Conservation (phyloP, 257 asterid species). For the Ajuga chamaepitys region DNA sequence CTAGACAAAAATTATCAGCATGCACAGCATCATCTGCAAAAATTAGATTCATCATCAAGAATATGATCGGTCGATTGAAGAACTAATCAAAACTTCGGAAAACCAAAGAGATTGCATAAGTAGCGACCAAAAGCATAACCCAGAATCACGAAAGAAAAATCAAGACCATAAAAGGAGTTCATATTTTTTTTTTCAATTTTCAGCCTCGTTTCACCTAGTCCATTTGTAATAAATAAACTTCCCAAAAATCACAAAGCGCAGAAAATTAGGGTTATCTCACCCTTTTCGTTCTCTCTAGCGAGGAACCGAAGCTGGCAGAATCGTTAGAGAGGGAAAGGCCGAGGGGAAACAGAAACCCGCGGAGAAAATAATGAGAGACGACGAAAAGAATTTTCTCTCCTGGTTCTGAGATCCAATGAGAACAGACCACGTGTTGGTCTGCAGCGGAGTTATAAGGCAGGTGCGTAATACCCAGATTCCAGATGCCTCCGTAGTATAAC, state of each 20-base stretch:
- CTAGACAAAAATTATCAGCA: background rate
- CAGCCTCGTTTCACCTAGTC: background rate
- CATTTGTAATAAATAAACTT: background rate
- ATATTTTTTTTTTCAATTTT: background rate
- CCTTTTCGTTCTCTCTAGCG: background rate
- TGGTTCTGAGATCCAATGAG: background rate
- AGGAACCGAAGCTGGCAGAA: background rate
- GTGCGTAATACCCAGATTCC: background rate
- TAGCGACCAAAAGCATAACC: background rate
- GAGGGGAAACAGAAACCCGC: background rate
- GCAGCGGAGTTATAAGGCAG: background rate
- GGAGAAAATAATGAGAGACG: conserved; percentile 8
- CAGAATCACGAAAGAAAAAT: background rate
- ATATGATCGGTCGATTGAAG: background rate
- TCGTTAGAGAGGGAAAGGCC: background rate
- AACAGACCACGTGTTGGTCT: conserved; percentile 7
- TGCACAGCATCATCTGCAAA: background rate
- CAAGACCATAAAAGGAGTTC: background rate
- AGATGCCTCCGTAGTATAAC: background rate
- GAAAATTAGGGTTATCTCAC: conserved; percentile 5
- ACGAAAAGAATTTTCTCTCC: background rate
- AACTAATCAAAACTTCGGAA: background rate
- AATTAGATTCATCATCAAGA: background rate
- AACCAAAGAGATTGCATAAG: background rate
- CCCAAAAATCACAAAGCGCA: background rate